Base-by-base conservation (phyloP, 805 yeast species). In the Saccharomycopsis amapae region DNA sequence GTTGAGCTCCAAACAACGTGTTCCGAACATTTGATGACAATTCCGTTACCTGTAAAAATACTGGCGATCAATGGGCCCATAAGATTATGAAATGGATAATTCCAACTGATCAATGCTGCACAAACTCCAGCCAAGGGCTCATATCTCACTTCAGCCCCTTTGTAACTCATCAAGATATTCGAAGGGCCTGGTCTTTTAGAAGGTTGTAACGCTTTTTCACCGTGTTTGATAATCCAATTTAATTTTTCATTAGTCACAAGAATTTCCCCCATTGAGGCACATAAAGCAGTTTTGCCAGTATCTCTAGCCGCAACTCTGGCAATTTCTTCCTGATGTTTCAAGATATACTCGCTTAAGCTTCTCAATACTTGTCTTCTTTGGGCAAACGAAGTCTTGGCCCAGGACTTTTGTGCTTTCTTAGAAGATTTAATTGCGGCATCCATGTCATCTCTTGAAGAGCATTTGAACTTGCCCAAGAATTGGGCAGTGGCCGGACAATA, bases 401-500 rank as follows among this genome's bases (percentile, higher is more conserved):
- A 79, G 25, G 55, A 53, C 19, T 51, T 53, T 58, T 82, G 89
- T 2, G 89, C 87, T 2, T 49, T 51, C 28, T 63, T 62, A 2
- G 87, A 79, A 13, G 55, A 53, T n/a, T 54, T 53, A 17, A 93
- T 77, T 46, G 78, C 72, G 4, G 56, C 54, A 59, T 90, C 90
- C 62, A 93, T 84, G 38, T 87, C 93, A 3, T 71, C 73, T 39
- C 68, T 69, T n/a, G 81, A 65, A 46, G 78, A 75, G 1, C 86
- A 79, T 40, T 71, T 66, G 55, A 79, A 81, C 19, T 79, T 71
- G 1, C 96, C 97, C 53, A 90, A 68, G 51, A 68, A 79, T 63
- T 87, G 96, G 28, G 96, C 94, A 0, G 97, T 93, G 0, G 97
- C 96, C 3, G 98, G 98, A 65, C 98, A 90, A 61, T 85, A 83